Evolutionary conservation across 2,329 filamentous ascomycete species (phyloP).

Genomic region (Colletotrichum somersetense): DNA sequence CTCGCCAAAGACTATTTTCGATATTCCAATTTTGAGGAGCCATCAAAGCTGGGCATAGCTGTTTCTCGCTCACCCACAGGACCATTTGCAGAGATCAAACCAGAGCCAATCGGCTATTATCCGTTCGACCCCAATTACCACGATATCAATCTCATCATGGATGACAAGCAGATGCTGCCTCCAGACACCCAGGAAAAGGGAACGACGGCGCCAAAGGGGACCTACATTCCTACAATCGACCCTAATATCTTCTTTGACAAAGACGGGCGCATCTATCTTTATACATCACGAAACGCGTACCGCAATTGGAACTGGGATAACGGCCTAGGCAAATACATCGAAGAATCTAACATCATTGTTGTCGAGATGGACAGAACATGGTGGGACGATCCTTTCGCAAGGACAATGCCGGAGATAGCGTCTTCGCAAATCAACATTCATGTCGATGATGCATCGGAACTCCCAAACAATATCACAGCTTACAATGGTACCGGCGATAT

Average conservation of each 20-base stretch:
- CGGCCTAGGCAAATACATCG: constrained; percentile 51
- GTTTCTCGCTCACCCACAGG: constrained; percentile 52
- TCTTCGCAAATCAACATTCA: constrained; percentile 48
- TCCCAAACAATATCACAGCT: constrained; percentile 49
- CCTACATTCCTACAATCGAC: constrained; percentile 50
- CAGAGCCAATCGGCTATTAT: constrained; percentile 51
- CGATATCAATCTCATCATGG: constrained; percentile 55
- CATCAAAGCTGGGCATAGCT: constrained; percentile 52
- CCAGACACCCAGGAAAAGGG: constrained; percentile 48
- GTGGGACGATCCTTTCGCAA: constrained; percentile 52
- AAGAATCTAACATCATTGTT: constrained; percentile 54
- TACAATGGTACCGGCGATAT: constrained; percentile 54
- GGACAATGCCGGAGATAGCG: constrained; percentile 52
- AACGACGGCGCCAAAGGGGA: constrained; percentile 49
- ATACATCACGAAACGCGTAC: constrained; percentile 52
- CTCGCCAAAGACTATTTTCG: constrained; percentile 50
- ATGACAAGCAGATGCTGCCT: constrained; percentile 51
- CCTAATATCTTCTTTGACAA: constrained; percentile 43
- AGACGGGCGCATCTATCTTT: constrained; percentile 45
- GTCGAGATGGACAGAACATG: constrained; percentile 51
- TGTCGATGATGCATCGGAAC: constrained; percentile 44
- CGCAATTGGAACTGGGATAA: constrained; percentile 55
- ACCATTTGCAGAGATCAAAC: constrained; percentile 50
- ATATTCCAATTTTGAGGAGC: constrained; percentile 52
- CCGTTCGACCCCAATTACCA: constrained; percentile 53